Percentiles rank a stretch among this genome's conserved stretches.
These are phyloP conservation scores for Leccinum subgranulosum DNA, from an alignment of 768 basidiomycete genomes.

Conservation along the genomic window DNA sequence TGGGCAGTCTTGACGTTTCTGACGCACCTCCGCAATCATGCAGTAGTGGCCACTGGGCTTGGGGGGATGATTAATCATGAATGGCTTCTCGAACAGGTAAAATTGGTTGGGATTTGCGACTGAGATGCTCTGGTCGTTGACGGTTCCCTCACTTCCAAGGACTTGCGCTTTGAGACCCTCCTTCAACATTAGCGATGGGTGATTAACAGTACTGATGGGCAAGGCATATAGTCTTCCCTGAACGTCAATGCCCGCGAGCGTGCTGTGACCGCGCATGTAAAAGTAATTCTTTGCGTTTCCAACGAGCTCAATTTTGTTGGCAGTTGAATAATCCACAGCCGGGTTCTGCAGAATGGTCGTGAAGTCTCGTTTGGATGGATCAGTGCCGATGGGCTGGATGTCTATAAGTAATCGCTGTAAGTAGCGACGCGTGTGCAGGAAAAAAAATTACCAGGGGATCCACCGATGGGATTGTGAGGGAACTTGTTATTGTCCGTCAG, in stretches of 20 bases:
- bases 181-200: background rate
- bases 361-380: background rate
- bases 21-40: conserved; percentile 4
- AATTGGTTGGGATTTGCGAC: background rate
- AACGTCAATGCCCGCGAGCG: conserved; percentile 5
- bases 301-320: background rate
- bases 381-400: conserved; percentile 7
- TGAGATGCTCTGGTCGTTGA: conserved; percentile 6
- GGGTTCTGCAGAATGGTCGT: conserved; percentile 1
- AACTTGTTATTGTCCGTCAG: background rate
- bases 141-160: background rate
- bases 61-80: background rate
- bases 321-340: background rate
- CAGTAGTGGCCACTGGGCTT: conserved; percentile 2
- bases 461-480: background rate
- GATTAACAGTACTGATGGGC: background rate
- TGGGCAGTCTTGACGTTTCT: conserved; percentile 5
- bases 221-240: conserved; percentile 2
- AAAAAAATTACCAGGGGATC: background rate
- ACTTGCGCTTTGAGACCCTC: background rate
- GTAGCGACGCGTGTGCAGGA: background rate
- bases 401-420: background rate
- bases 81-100: conserved; percentile 5
- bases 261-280: conserved; percentile 11
- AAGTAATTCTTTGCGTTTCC: conserved; percentile 7